Percentiles rank a stretch among this genome's conserved stretches.
Conservation (phyloP, 306 rosid species). For the Crataegus laevigata region DNA sequence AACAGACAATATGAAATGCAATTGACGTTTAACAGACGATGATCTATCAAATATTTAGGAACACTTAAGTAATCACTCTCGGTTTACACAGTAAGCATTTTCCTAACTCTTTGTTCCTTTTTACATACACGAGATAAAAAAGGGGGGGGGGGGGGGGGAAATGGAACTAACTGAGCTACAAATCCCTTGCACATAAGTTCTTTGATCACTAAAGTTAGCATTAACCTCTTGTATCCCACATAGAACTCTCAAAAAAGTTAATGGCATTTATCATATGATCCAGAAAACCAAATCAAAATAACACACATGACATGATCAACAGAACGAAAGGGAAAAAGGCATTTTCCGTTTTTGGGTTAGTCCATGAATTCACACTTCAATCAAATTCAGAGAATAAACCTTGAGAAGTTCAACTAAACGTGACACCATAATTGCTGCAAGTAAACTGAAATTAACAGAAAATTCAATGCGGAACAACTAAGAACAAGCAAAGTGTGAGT, state of each 20-base stretch:
- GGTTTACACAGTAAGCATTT: background rate
- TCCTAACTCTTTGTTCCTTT: background rate
- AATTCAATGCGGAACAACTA: background rate
- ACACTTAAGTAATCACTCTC: background rate
- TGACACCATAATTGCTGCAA: no score
- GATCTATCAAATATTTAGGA: background rate
- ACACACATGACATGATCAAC: background rate
- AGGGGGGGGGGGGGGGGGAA: no score
- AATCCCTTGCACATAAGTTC: background rate
- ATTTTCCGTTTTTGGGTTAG: background rate
- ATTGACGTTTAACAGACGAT: background rate
- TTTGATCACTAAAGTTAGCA: background rate
- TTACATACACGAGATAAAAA: no score
- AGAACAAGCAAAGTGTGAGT: background rate
- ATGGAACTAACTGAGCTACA: no score
- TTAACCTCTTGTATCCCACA: background rate
- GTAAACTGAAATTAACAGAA: background rate
- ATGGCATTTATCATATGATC: background rate
- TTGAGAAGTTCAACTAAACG: background rate
- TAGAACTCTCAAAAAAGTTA: background rate
- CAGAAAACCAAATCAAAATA: background rate
- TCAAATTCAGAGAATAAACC: background rate
- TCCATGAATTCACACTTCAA: background rate
- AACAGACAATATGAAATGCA: background rate
- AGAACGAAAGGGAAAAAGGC: background rate